Conservation (phyloP, 768 basidiomycete genomes). For the Podaxis mareebaensis region DNA sequence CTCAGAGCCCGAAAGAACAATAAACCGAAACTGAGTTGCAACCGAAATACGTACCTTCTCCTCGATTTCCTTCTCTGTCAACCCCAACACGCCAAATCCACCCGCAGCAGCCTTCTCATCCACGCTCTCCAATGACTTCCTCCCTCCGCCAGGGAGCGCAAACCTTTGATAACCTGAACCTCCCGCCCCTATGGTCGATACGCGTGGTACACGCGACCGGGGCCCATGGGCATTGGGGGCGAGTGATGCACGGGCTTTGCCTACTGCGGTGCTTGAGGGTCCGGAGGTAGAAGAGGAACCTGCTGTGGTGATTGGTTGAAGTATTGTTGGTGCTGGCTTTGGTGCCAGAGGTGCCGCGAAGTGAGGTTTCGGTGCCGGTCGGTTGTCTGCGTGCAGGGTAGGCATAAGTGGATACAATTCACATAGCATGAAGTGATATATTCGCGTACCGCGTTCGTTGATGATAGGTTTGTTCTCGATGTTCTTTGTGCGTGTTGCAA, state of each 20-base stretch:
- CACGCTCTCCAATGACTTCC: conserved; percentile 31
- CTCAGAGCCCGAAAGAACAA: not conserved
- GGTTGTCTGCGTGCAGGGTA: conserved; percentile 44
- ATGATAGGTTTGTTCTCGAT: conserved; percentile 81
- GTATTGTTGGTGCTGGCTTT: conserved; percentile 45
- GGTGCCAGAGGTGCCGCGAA: conserved; percentile 60
- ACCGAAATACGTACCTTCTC: conserved; percentile 51
- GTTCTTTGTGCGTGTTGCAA: conserved; percentile 83
- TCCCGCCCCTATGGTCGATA: conserved; percentile 32
- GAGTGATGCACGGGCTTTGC: conserved; percentile 35
- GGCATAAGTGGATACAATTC: not conserved
- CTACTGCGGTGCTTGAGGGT: conserved; percentile 16
- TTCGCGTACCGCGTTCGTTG: conserved; percentile 66
- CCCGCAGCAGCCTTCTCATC: conserved; percentile 28
- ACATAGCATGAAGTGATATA: not conserved
- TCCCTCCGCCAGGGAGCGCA: conserved; percentile 28
- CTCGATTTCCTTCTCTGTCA: conserved; percentile 75
- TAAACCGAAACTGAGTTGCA: not conserved
- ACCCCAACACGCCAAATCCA: conserved; percentile 36
- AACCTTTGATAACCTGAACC: conserved; percentile 38
- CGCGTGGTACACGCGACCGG: conserved; percentile 35
- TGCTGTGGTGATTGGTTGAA: conserved; percentile 41
- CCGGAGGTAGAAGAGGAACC: conserved; percentile 25
- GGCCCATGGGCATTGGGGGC: conserved; percentile 28
- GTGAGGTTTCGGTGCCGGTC: conserved; percentile 57